Conservation (phyloP, 1,284 basidiomycete genomes). For the Farysia itapuensis region DNA sequence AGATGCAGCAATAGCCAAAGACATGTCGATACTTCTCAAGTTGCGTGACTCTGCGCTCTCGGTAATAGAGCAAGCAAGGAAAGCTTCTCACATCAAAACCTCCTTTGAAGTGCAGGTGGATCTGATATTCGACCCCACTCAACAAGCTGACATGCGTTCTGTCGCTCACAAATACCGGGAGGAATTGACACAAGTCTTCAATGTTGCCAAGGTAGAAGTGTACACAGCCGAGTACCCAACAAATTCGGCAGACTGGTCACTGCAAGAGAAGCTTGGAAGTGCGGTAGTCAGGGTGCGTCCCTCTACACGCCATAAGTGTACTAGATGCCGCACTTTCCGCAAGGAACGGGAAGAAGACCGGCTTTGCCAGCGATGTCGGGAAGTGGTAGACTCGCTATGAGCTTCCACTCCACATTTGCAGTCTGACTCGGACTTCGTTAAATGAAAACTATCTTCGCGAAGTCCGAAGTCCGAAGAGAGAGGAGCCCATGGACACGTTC, state of each 20-base stretch:
- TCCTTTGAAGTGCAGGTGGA: conserved; percentile 44
- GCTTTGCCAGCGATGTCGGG: conserved; percentile 23
- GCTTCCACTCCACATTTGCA: no score
- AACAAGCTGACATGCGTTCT: neutral
- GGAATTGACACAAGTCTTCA: conserved; percentile 39
- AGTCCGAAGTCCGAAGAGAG: no score
- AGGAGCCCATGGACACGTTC: no score
- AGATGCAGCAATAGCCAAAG: conserved; percentile 6
- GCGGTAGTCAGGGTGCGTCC: conserved; percentile 23
- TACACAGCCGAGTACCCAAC: neutral
- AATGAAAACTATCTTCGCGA: no score
- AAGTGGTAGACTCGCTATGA: conserved; percentile 22
- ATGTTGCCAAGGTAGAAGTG: conserved; percentile 40
- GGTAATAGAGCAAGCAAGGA: conserved; percentile 40
- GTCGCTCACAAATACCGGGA: neutral
- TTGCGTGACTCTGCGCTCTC: conserved; percentile 25
- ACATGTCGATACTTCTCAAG: conserved; percentile 17
- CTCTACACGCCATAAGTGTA: conserved; percentile 39
- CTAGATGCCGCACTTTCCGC: conserved; percentile 42
- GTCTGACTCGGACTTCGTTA: no score
- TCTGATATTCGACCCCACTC: neutral
- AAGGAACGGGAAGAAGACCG: conserved; percentile 14
- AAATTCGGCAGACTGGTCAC: neutral
- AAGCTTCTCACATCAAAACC: conserved; percentile 24
- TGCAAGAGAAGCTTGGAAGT: conserved; percentile 1